Evolutionary conservation across 192 early-diverging fungal genomes (phyloP).

Genomic region (Podila minutissima): DNA sequence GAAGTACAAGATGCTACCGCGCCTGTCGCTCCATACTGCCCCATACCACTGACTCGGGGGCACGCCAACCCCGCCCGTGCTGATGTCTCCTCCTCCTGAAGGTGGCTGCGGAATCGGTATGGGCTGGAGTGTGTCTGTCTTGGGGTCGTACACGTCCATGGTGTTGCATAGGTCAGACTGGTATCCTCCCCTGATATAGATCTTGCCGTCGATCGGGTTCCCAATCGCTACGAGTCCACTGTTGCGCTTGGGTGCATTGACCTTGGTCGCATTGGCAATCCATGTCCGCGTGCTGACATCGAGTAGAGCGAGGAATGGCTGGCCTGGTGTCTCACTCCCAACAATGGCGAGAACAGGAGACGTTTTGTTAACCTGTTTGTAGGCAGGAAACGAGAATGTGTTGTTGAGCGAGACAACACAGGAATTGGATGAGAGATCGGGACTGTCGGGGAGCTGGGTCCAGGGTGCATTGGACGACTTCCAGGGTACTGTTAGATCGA

Average conservation of each 20-base stretch:
- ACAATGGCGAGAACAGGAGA: constrained; percentile 7
- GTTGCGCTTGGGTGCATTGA: neutral
- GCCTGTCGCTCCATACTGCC: constrained; percentile 8
- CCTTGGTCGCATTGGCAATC: constrained; percentile 8
- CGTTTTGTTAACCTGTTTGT: neutral
- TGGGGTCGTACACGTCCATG: constrained; percentile 34
- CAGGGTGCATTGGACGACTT: constrained; percentile 6
- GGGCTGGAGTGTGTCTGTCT: constrained; percentile 5
- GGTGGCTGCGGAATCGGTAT: constrained; percentile 2
- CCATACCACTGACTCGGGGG: constrained; percentile 16
- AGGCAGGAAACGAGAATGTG: neutral
- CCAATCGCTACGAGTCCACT: neutral
- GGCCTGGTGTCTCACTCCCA: constrained; percentile 8
- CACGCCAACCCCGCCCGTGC: constrained; percentile 7
- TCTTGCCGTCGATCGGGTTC: constrained; percentile 32
- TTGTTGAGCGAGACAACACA: constrained; percentile 5
- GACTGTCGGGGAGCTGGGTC: constrained; percentile 3
- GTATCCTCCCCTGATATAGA: constrained; percentile 32
- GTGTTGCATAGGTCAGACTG: neutral
- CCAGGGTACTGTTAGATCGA: constrained; percentile 17
- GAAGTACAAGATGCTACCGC: constrained; percentile 31
- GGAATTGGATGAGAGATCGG: neutral
- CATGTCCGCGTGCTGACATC: constrained; percentile 13
- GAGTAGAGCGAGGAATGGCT: constrained; percentile 10
- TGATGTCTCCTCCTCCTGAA: neutral